phyloP scores from a whole-genome alignment of 257 asterid species.

The Nicotiana tomentosiformis region DNA sequence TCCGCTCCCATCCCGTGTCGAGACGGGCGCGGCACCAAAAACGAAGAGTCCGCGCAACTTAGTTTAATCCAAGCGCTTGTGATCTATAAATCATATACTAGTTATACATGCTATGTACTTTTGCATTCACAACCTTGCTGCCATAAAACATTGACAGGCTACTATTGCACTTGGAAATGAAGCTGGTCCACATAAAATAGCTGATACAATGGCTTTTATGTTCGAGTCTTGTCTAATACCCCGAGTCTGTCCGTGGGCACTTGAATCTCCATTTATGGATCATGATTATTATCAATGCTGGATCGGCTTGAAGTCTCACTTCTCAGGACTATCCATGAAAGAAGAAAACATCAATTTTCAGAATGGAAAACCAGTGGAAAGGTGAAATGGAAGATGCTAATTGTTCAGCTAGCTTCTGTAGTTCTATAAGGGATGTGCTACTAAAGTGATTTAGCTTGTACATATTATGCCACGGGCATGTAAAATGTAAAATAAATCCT shows the following conservation, averaged over 20 bases:
- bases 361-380: slow-evolving; percentile 18
- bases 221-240: slow-evolving; percentile 92
- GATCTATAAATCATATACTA: too few species aligned
- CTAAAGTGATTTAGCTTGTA: background rate
- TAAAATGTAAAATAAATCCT: background rate
- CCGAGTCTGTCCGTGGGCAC: slow-evolving; percentile 87
- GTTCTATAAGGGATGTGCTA: background rate
- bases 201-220: slow-evolving; percentile 88
- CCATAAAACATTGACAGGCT: slow-evolving; percentile 37
- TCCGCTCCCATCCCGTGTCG: too few species aligned
- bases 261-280: slow-evolving; percentile 75
- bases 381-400: background rate
- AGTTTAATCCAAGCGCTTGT: too few species aligned
- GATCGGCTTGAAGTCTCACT: slow-evolving; percentile 94
- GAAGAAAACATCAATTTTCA: slow-evolving; percentile 16
- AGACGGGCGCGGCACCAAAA: too few species aligned
- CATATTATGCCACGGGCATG: background rate
- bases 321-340: slow-evolving; percentile 23
- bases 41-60: too few species aligned
- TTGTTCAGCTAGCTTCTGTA: background rate
- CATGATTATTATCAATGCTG: slow-evolving; percentile 88
- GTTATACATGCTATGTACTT: too few species aligned
- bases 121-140: background rate
- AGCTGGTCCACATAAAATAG: slow-evolving; percentile 61
- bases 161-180: slow-evolving; percentile 68